Percentiles rank a stretch among this genome's conserved stretches.
phyloP scores from a whole-genome alignment of 2,329 filamentous ascomycete genomes.

The Calonectria pseudoreteaudii region DNA sequence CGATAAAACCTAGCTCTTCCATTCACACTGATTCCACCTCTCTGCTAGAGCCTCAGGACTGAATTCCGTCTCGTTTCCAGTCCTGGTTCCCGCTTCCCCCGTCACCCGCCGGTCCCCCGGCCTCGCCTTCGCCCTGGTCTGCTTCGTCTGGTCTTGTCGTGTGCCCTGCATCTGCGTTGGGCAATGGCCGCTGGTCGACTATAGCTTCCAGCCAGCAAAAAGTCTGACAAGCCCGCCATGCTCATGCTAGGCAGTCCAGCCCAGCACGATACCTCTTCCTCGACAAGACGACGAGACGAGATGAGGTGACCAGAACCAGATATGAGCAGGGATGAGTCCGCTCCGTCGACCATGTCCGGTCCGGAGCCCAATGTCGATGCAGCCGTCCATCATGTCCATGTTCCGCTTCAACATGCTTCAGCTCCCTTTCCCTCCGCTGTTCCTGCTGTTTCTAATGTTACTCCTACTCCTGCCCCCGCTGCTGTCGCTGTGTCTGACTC shows the following conservation, averaged over 20 bases:
- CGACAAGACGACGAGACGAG: slow-evolving; percentile 42
- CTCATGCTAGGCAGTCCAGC: slow-evolving; percentile 41
- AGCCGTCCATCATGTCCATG: slow-evolving; percentile 44
- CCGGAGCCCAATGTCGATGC: slow-evolving; percentile 47
- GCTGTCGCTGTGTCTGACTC: neutral
- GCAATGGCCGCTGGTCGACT: slow-evolving; percentile 22
- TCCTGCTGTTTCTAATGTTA: neutral
- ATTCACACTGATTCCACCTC: slow-evolving; percentile 41
- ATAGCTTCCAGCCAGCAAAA: slow-evolving; percentile 22
- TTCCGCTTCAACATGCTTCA: slow-evolving; percentile 58
- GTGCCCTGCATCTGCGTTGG: slow-evolving; percentile 1
- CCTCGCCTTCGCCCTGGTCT: neutral
- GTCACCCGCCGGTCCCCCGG: slow-evolving; percentile 28
- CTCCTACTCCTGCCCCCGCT: neutral
- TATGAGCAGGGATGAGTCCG: slow-evolving; percentile 46
- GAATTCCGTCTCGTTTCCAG: slow-evolving; percentile 12
- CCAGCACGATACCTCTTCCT: slow-evolving; percentile 39
- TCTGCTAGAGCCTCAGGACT: slow-evolving; percentile 42
- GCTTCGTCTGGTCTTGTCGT: slow-evolving; percentile 1
- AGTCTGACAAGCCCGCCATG: slow-evolving; percentile 39
- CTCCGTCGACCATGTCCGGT: slow-evolving; percentile 46
- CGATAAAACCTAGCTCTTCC: slow-evolving; percentile 46
- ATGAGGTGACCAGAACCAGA: slow-evolving; percentile 46
- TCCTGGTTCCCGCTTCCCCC: slow-evolving; percentile 31
- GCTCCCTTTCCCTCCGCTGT: neutral